phyloP scores from a whole-genome alignment of 1,284 basidiomycete species.

The Inonotus obliquus region DNA sequence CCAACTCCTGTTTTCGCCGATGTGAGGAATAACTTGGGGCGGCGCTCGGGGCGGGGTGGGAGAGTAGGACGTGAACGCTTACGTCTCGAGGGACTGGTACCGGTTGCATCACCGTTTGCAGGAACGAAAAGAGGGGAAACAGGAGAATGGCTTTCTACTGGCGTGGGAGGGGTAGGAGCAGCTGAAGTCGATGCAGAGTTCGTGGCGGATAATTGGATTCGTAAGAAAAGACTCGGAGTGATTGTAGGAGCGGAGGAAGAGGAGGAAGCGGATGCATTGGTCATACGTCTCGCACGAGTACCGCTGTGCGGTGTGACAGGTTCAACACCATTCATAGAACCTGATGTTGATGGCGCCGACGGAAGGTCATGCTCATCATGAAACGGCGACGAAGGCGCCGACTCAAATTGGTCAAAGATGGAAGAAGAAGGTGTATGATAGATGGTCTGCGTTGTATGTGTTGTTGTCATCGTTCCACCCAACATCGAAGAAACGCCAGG shows the following conservation, averaged over 20 bases:
- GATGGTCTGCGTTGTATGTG: slow-evolving; percentile 50
- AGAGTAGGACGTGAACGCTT: slow-evolving; percentile 20
- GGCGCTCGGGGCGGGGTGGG: slow-evolving; percentile 37
- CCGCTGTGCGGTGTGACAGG: slow-evolving; percentile 21
- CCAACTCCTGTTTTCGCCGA: slow-evolving; percentile 71
- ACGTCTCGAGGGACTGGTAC: not conserved
- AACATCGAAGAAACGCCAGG: slow-evolving; percentile 29
- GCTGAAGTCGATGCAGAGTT: slow-evolving; percentile 18
- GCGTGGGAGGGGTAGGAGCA: slow-evolving; percentile 19
- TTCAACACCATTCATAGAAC: slow-evolving; percentile 18
- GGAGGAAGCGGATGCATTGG: slow-evolving; percentile 42
- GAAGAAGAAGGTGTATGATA: slow-evolving; percentile 75
- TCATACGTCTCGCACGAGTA: slow-evolving; percentile 28
- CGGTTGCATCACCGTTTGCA: slow-evolving; percentile 13
- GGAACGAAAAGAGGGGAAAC: slow-evolving; percentile 19
- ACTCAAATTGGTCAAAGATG: slow-evolving; percentile 44
- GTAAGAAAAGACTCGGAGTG: slow-evolving; percentile 55
- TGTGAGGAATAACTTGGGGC: slow-evolving; percentile 64
- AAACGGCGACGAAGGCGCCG: slow-evolving; percentile 58
- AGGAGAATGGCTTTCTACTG: slow-evolving; percentile 11
- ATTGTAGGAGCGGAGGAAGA: slow-evolving; percentile 53
- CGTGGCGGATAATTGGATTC: slow-evolving; percentile 23
- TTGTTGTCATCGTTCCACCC: slow-evolving; percentile 48
- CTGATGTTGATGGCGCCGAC: slow-evolving; percentile 21
- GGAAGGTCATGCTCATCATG: slow-evolving; percentile 31